Base-by-base conservation (phyloP, 805 yeast genomes). In the Yarrowia deformans region DNA sequence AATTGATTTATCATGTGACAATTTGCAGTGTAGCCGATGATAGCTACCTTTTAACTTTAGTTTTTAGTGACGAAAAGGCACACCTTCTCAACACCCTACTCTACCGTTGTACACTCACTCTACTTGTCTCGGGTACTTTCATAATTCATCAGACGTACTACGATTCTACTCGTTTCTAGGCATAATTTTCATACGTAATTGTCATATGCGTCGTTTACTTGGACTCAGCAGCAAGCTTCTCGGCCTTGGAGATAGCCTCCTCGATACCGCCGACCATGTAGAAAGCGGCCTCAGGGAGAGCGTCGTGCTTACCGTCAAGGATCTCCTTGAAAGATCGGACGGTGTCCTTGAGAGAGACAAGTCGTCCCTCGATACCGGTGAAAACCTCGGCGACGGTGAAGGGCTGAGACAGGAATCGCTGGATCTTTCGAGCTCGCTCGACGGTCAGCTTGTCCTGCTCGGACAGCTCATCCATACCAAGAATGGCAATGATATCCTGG, bases 241-340 rank as follows among this genome's bases (percentile, higher is more conserved):
- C 98, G 81, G 98, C 98, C 89, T 95, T 95, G 81, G 98, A 96
- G 82, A 93, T 84, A 78, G 89, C 99, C 84, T 95, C 99, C 83
- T 93, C 98, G 80, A 95, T 93, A 87, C 97, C 97, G 87, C 99
- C 99, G 84, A 95, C 99, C 99, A 95, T 95, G 85, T 95, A 95
- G 97, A 95, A 95, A 79, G 99, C 99, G 82, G 90, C 91, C 87
- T 95, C 99, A 82, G 99, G 99, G 80, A 95, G 89, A 86, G 90
- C 89, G 85, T 95, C 99, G 87, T 95, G 93, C 88, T 95, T 95
- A 86, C 99, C 99, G 48, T 87, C 98, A 80, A 95, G 88, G 79
- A 95, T 97, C 79, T 88, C 99, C 87, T 88, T 93, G 94, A 95
- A 95, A 71, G 98, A 94, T 75, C 84, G 81, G 81, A 95, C 85